A percentile compares a stretch with the other conserved stretches of the same genome.
These are phyloP conservation scores for Pulveroboletus sp. DNA, from an alignment of 768 basidiomycete genomes.

Conservation along the genomic window DNA sequence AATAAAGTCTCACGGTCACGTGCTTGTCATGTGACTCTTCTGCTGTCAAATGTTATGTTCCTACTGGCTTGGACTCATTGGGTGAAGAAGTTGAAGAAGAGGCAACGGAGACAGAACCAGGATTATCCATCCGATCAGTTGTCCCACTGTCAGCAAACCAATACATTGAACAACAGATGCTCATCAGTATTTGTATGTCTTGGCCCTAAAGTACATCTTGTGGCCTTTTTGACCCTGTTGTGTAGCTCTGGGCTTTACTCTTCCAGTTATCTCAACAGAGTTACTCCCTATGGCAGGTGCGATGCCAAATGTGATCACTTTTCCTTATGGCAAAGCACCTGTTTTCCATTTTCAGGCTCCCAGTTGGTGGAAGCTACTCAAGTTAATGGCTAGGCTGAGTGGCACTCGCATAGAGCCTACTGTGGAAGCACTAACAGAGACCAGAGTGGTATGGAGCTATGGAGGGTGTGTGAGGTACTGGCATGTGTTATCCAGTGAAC, in stretches of 20 bases:
- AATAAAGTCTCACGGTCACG: too few species aligned
- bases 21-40: too few species aligned
- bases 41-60: too few species aligned
- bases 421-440: slow-evolving; percentile 63
- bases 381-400: slow-evolving; percentile 68
- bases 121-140: slow-evolving; percentile 11
- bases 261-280: slow-evolving; percentile 49
- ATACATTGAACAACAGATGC: slow-evolving; percentile 56
- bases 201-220: neutral
- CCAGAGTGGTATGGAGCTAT: too few species aligned
- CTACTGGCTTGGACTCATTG: slow-evolving; percentile 10
- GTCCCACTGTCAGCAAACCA: slow-evolving; percentile 27
- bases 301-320: slow-evolving; percentile 69
- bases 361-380: slow-evolving; percentile 69
- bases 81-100: slow-evolving; percentile 20
- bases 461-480: too few species aligned
- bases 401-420: slow-evolving; percentile 68
- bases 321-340: slow-evolving; percentile 64
- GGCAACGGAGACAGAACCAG: slow-evolving; percentile 5
- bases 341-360: slow-evolving; percentile 70
- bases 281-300: slow-evolving; percentile 44
- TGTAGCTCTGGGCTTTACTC: slow-evolving; percentile 63
- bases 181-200: slow-evolving; percentile 60
- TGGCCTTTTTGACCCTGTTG: slow-evolving; percentile 7
- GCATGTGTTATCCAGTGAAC: too few species aligned